Evolutionary conservation across 108 stramenopile genomes (phyloP), one percentile per base, ranked within the genome.

Genomic region (Epithemia pelagica): DNA sequence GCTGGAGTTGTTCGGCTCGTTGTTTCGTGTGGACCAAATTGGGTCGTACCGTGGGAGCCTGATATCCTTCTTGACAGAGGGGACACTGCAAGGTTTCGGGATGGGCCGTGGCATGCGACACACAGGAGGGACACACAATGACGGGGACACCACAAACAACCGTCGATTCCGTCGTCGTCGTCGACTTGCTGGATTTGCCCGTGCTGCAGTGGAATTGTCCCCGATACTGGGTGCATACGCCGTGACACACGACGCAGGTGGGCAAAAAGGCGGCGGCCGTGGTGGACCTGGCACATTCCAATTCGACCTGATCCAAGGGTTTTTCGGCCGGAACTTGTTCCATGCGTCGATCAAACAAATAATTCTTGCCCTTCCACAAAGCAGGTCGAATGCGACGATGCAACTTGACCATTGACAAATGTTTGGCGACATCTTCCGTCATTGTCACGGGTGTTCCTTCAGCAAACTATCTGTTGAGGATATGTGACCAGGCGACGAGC

Each of bases 321-420:
- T 71, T 81, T 24, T 51, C 58, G 21, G 67, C 78, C 1, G 85
- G 84, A 26, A 74, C 71, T 53, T 91, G 90, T 59, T 84, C 87
- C 80, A 91, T 87, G 24, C 91, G 69, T 58, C 75, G 71, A 68
- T 92, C 91, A 76, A 92, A 92, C 0, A 86, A 70, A 67, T 87
- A 92, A 58, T 92, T 92, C 28, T 88, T 92, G 0, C 90, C 90
- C 62, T 70, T 74, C 90, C 90, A 91, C 32, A 64, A 82, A 18
- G 86, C 90, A n/a, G n/a, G n/a, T n/a, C n/a, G n/a, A n/a, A n/a
- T n/a, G n/a, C n/a, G n/a, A n/a, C n/a, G n/a, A n/a, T n/a, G n/a
- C n/a, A n/a, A n/a, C n/a, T n/a, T n/a, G n/a, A n/a, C n/a, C n/a
- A n/a, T n/a, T n/a, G n/a, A n/a, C n/a, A n/a, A n/a, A n/a, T n/a